These are phyloP conservation scores for Penicillium digitatum DNA, from an alignment of 2,329 filamentous ascomycete species.

Conservation along the genomic window DNA sequence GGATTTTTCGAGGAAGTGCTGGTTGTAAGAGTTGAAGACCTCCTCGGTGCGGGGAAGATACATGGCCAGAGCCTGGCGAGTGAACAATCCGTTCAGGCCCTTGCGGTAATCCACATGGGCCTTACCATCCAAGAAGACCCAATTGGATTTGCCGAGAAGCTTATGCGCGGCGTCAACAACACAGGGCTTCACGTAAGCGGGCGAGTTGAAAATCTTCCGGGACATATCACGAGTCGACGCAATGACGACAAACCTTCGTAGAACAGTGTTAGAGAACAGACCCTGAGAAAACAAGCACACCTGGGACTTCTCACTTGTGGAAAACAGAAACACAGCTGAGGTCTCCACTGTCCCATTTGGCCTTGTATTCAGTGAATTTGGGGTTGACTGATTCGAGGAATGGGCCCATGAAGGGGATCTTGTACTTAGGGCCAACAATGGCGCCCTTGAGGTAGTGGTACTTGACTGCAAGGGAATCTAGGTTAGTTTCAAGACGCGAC, in stretches of 20 bases:
- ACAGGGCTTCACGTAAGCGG: conserved; percentile 86
- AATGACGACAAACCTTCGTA: conserved; percentile 86
- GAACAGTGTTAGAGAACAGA: conserved; percentile 1
- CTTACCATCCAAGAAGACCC: conserved; percentile 96
- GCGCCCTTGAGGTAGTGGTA: conserved; percentile 72
- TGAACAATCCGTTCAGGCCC: conserved; percentile 91
- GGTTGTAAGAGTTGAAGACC: conserved; percentile 83
- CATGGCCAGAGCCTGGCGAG: conserved; percentile 75
- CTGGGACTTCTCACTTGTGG: conserved; percentile 70
- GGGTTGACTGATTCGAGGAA: conserved; percentile 90
- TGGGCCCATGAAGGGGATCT: conserved; percentile 86
- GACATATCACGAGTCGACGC: conserved; percentile 92
- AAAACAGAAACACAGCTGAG: conserved; percentile 98
- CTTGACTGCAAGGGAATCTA: conserved; percentile 52
- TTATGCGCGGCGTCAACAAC: conserved; percentile 94
- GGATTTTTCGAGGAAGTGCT: conserved; percentile 71
- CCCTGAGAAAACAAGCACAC: background rate
- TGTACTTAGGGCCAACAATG: conserved; percentile 70
- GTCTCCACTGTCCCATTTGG: conserved; percentile 85
- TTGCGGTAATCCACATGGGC: conserved; percentile 95
- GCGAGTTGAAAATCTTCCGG: conserved; percentile 95
- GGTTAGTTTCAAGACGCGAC: conserved; percentile 13
- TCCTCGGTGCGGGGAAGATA: conserved; percentile 93
- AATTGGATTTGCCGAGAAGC: conserved; percentile 85
- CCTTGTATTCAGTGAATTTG: conserved; percentile 84